These are phyloP conservation scores for Amaranthus hypochondriacus DNA, from an alignment of 148 eudicot genomes.

Conservation along the genomic window DNA sequence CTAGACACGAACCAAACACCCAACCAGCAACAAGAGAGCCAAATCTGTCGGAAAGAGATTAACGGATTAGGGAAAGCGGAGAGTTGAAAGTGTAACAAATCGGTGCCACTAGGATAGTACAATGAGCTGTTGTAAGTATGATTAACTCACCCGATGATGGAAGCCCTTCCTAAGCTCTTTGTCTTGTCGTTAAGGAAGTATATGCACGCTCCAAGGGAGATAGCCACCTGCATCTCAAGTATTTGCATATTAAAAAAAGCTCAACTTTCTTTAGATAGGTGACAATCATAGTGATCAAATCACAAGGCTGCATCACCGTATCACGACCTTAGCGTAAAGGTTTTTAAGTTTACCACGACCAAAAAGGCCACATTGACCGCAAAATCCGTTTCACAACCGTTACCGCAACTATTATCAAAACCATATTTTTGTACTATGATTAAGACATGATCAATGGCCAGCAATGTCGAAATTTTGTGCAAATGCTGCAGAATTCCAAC, in stretches of 20 bases:
- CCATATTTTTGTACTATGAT: too few relatives aligned
- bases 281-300: too few relatives aligned
- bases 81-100: neutral
- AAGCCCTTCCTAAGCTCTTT: slow-evolving; percentile 74
- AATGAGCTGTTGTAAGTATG: neutral
- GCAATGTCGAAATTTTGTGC: too few relatives aligned
- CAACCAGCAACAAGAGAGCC: slow-evolving; percentile 89
- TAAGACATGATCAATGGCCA: too few relatives aligned
- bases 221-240: slow-evolving; percentile 54
- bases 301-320: too few relatives aligned
- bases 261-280: too few relatives aligned
- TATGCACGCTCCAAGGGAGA: slow-evolving; percentile 78
- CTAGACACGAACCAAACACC: slow-evolving; percentile 71
- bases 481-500: too few relatives aligned
- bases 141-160: slow-evolving; percentile 63
- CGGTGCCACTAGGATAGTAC: neutral
- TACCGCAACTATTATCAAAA: too few relatives aligned
- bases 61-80: neutral
- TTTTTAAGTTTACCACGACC: too few relatives aligned
- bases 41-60: slow-evolving; percentile 40
- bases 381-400: too few relatives aligned
- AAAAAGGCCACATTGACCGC: too few relatives aligned
- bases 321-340: too few relatives aligned
- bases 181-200: slow-evolving; percentile 91
- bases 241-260: neutral